phyloP scores from a whole-genome alignment of 1,284 basidiomycete genomes.

The Ceratobasidium sp. region DNA sequence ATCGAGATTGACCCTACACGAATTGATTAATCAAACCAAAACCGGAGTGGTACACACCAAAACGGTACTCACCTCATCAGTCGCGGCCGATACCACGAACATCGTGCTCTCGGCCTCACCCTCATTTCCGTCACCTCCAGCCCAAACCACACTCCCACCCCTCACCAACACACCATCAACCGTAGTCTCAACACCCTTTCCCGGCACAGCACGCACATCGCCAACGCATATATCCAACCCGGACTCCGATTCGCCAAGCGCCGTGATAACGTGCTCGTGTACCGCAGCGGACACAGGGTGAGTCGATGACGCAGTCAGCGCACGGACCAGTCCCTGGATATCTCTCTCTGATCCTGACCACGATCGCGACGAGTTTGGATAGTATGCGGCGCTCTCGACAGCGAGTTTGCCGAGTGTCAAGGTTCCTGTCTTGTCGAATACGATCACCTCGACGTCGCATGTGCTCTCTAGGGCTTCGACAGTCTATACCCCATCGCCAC shows the following conservation, averaged over 20 bases:
- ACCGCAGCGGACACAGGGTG: slow-evolving; percentile 45
- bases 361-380: neutral
- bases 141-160: slow-evolving; percentile 28
- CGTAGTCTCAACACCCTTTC: slow-evolving; percentile 20
- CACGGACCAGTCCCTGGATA: slow-evolving; percentile 24
- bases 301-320: slow-evolving; percentile 66
- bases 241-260: neutral
- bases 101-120: slow-evolving; percentile 15
- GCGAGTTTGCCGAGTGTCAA: slow-evolving; percentile 60
- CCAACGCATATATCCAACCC: neutral
- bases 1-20: neutral
- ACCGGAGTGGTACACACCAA: slow-evolving; percentile 53
- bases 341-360: slow-evolving; percentile 21
- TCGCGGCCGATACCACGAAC: slow-evolving; percentile 31
- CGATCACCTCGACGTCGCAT: slow-evolving; percentile 57
- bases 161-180: slow-evolving; percentile 23
- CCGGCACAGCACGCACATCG: slow-evolving; percentile 4
- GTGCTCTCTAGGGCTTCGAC: slow-evolving; percentile 56
- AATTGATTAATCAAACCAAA: slow-evolving; percentile 59
- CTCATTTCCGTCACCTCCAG: neutral
- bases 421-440: slow-evolving; percentile 67
- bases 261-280: slow-evolving; percentile 36
- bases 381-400: slow-evolving; percentile 50
- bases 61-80: slow-evolving; percentile 15
- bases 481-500: slow-evolving; percentile 14